Evolutionary conservation across 495 filamentous ascomycete species (phyloP).

Genomic region (Aspergillus conjunctus): DNA sequence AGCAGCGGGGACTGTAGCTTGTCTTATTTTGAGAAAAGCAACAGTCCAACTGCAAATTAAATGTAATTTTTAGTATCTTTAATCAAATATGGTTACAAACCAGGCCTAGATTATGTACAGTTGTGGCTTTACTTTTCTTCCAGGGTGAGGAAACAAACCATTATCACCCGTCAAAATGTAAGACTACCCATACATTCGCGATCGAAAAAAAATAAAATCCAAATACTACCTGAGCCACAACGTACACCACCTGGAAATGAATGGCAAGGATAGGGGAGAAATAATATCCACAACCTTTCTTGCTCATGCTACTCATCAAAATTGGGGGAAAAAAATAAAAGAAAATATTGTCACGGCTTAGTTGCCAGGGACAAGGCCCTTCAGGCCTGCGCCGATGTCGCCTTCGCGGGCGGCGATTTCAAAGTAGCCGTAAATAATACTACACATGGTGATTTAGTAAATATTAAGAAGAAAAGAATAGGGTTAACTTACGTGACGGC

Average conservation of each 20-base stretch:
- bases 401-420: constrained; percentile 99
- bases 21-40: neutral
- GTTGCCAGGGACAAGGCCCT: constrained; percentile 74
- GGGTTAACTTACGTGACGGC: constrained; percentile 87
- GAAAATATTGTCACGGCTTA: constrained; percentile 30
- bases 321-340: constrained; percentile 17
- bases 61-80: constrained; percentile 25
- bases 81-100: constrained; percentile 35
- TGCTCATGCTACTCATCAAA: constrained; percentile 44
- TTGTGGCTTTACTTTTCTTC: constrained; percentile 25
- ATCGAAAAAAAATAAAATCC: constrained; percentile 18
- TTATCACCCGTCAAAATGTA: constrained; percentile 5
- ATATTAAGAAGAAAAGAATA: constrained; percentile 4
- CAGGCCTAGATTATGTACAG: constrained; percentile 31
- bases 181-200: constrained; percentile 24
- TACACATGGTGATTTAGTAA: constrained; percentile 40
- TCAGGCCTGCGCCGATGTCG: constrained; percentile 81
- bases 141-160: constrained; percentile 12
- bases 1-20: too few species aligned
- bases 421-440: constrained; percentile 98
- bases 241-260: constrained; percentile 32
- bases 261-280: constrained; percentile 32
- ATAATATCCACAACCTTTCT: constrained; percentile 30
- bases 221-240: constrained; percentile 26
- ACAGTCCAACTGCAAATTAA: constrained; percentile 12